A percentile compares a stretch with the other conserved stretches of the same genome.
Evolutionary conservation across 2,329 filamentous ascomycete genomes (phyloP).

Genomic region (Alternaria brassicicola): DNA sequence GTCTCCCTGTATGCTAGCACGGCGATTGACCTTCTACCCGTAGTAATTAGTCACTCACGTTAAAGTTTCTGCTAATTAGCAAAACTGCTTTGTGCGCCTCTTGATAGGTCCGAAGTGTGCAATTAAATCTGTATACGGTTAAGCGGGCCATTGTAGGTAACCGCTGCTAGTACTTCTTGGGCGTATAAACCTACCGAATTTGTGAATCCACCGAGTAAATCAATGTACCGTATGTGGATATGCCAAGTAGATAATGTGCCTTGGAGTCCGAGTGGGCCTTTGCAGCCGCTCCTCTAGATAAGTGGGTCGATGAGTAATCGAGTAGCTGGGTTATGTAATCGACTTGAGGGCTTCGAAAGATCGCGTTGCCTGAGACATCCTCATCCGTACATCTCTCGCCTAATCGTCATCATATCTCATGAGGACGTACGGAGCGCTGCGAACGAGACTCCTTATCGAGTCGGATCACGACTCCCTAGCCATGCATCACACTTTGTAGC

Average conservation of each 20-base stretch:
- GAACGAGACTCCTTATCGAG: neutral
- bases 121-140: neutral
- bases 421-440: neutral
- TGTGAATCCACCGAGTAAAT: neutral
- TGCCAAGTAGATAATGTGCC: neutral
- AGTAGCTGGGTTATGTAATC: neutral
- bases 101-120: too few relatives aligned
- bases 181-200: neutral
- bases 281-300: neutral
- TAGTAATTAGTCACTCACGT: neutral
- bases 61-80: neutral
- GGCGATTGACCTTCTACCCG: neutral
- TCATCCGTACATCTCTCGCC: neutral
- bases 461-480: neutral
- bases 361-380: neutral
- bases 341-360: neutral
- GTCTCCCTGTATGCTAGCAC: neutral
- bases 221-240: neutral
- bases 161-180: neutral
- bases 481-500: neutral
- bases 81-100: neutral
- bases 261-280: neutral
- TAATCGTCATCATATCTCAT: neutral
- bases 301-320: neutral
- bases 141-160: neutral